Evolutionary conservation across 805 yeast genomes (phyloP).

Genomic region (Lipomyces anomalus): DNA sequence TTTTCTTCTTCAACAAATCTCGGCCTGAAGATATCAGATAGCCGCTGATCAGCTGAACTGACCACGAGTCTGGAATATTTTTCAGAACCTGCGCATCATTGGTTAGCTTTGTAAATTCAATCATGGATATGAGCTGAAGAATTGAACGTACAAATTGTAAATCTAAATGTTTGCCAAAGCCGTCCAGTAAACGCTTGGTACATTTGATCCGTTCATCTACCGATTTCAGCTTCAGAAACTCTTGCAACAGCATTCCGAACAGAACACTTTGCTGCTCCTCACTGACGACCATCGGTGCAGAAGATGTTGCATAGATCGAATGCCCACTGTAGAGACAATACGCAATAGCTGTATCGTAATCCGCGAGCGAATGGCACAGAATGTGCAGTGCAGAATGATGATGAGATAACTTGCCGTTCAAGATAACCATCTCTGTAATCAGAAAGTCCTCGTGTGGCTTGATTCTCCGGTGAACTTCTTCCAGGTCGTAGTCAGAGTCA

Average conservation of each 20-base stretch:
- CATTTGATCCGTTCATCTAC: constrained; percentile 25
- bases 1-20: constrained; percentile 14
- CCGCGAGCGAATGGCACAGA: constrained; percentile 31
- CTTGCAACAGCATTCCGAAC: constrained; percentile 27
- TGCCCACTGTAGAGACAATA: constrained; percentile 31
- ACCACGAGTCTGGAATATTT: constrained; percentile 32
- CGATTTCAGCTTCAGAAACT: constrained; percentile 26
- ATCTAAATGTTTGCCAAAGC: constrained; percentile 30
- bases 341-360: constrained; percentile 33
- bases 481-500: constrained; percentile 26
- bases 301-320: constrained; percentile 14
- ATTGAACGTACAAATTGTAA: constrained; percentile 23
- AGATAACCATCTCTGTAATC: constrained; percentile 32
- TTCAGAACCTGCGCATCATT: constrained; percentile 22
- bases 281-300: constrained; percentile 7
- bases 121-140: background rate
- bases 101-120: background rate
- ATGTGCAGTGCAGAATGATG: constrained; percentile 33
- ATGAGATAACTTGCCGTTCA: constrained; percentile 29
- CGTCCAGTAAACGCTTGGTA: constrained; percentile 28
- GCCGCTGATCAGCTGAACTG: constrained; percentile 30
- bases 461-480: constrained; percentile 25
- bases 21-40: constrained; percentile 25
- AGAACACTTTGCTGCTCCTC: constrained; percentile 25
- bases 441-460: constrained; percentile 29